Conservation (phyloP, 805 yeast species). For the Candida parachauliodes region DNA sequence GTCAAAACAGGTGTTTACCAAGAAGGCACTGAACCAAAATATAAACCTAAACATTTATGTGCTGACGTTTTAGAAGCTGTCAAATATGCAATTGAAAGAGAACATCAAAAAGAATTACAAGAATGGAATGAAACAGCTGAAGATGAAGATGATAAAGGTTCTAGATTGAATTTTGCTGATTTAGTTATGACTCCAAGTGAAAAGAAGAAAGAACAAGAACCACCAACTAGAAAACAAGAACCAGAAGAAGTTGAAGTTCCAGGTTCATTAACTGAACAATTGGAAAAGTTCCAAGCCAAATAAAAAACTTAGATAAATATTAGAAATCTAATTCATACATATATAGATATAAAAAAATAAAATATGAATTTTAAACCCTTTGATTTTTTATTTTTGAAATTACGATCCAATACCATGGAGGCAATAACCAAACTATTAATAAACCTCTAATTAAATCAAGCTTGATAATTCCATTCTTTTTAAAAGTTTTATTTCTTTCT, state of each 20-base stretch:
- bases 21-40: slow-evolving; percentile 74
- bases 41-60: slow-evolving; percentile 71
- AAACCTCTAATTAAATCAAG: slow-evolving; percentile 11
- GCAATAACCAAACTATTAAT: slow-evolving; percentile 17
- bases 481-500: slow-evolving; percentile 12
- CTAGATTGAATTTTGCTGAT: slow-evolving; percentile 41
- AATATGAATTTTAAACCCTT: not conserved
- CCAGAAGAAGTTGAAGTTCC: slow-evolving; percentile 52
- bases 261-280: slow-evolving; percentile 42
- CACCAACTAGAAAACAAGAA: slow-evolving; percentile 14
- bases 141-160: slow-evolving; percentile 22
- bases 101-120: slow-evolving; percentile 64
- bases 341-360: too few relatives aligned
- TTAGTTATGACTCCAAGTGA: slow-evolving; percentile 45
- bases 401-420: slow-evolving; percentile 35
- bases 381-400: slow-evolving; percentile 12
- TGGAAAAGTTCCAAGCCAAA: slow-evolving; percentile 31
- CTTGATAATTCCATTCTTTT: slow-evolving; percentile 12
- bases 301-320: not conserved
- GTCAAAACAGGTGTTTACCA: slow-evolving; percentile 87
- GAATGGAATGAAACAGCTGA: slow-evolving; percentile 65
- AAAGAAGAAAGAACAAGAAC: slow-evolving; percentile 10
- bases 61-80: slow-evolving; percentile 80
- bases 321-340: not conserved
- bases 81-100: slow-evolving; percentile 77